Percentiles rank a stretch among this genome's conserved stretches.
Conservation (phyloP, 1,284 basidiomycete species). For the Naganishia albida region DNA sequence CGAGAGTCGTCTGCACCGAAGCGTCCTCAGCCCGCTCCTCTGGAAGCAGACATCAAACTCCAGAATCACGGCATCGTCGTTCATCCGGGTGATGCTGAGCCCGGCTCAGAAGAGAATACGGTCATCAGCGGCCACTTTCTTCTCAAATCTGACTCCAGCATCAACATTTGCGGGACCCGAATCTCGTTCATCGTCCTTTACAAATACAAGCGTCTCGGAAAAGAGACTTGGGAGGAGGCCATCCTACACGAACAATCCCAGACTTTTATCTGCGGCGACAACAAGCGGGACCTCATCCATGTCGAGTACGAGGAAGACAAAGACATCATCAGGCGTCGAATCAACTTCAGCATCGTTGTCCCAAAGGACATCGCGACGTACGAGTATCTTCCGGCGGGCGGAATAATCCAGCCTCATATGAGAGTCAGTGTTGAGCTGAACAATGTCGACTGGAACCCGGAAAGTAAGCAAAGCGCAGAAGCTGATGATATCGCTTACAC, state of each 20-base stretch:
- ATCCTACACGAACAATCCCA: conserved; percentile 22
- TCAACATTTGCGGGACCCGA: conserved; percentile 11
- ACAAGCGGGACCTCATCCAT: not conserved
- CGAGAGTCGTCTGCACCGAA: no score
- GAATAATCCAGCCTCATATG: conserved; percentile 6
- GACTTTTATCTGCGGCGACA: conserved; percentile 10
- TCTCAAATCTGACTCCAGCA: conserved; percentile 7
- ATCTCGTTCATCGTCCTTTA: conserved; percentile 16
- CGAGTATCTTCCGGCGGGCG: conserved; percentile 1
- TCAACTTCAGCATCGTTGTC: conserved; percentile 13
- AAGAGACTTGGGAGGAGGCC: conserved; percentile 14
- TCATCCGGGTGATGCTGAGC: conserved; percentile 14
- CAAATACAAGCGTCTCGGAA: conserved; percentile 11
- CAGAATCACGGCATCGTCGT: conserved; percentile 19
- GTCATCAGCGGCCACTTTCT: conserved; percentile 14
- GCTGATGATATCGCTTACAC: no score
- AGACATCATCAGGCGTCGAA: conserved; percentile 1
- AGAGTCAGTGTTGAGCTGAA: conserved; percentile 16
- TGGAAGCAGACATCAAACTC: conserved; percentile 12
- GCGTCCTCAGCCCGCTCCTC: not conserved
- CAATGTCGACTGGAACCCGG: conserved; percentile 9
- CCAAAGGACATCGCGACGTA: conserved; percentile 18
- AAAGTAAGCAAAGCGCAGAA: no score
- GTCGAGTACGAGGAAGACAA: conserved; percentile 7
- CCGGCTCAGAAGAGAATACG: conserved; percentile 8